Conservation (phyloP, 345 rosid species). For the Noccaea bulbosa region DNA sequence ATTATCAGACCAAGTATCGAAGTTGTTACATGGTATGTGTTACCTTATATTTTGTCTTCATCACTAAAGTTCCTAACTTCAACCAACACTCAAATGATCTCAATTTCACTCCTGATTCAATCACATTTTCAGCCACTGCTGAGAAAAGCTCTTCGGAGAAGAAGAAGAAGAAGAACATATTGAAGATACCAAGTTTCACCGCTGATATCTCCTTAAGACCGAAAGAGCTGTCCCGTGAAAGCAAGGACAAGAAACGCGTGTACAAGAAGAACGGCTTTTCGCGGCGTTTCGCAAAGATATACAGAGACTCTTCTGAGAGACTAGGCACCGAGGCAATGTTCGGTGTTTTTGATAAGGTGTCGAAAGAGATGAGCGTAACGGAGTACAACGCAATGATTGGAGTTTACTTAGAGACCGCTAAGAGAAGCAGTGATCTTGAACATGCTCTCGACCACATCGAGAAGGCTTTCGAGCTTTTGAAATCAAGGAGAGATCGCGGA, state of each 20-base stretch:
- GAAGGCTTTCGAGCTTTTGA: slow-evolving; percentile 51
- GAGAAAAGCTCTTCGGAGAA: slow-evolving; percentile 6
- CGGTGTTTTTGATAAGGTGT: slow-evolving; percentile 55
- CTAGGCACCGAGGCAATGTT: slow-evolving; percentile 60
- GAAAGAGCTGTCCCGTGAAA: slow-evolving; percentile 58
- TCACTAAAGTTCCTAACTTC: neutral
- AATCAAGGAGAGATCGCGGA: slow-evolving; percentile 74
- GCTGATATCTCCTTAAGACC: slow-evolving; percentile 35
- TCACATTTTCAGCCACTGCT: slow-evolving; percentile 28
- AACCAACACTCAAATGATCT: neutral
- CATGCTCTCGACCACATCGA: slow-evolving; percentile 51
- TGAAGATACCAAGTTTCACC: slow-evolving; percentile 54
- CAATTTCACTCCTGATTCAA: neutral
- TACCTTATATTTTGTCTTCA: neutral
- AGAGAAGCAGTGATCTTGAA: slow-evolving; percentile 49
- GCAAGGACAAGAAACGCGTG: slow-evolving; percentile 62
- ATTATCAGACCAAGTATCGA: slow-evolving; percentile 31
- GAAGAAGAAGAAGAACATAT: slow-evolving; percentile 1
- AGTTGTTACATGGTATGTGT: slow-evolving; percentile 35
- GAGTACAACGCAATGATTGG: slow-evolving; percentile 66
- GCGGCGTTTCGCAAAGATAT: slow-evolving; percentile 46
- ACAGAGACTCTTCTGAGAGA: slow-evolving; percentile 48
- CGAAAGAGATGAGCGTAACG: slow-evolving; percentile 63
- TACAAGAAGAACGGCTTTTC: slow-evolving; percentile 47
- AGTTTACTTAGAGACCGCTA: slow-evolving; percentile 58